Evolutionary conservation across 2,329 filamentous ascomycete genomes (phyloP), one percentile per base, ranked within the genome.

Genomic region (Aspergillus spinulosporus): DNA sequence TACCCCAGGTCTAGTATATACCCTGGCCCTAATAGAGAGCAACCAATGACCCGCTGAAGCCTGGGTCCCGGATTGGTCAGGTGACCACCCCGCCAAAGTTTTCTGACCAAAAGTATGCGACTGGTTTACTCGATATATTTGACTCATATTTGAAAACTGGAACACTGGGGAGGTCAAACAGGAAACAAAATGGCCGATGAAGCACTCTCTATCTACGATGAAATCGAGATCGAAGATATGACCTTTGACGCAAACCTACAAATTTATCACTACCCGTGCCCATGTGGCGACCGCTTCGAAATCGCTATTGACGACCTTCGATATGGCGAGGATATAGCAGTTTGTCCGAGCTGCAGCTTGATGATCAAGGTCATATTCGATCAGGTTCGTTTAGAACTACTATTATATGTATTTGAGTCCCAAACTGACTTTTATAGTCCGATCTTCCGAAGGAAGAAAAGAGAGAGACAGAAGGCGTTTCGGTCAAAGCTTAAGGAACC

Each of bases 181-280:
- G 7, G 11, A 31, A 7, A 31, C 43, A 77, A 64, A 55, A 87
- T 87, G 84, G 80, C 85, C 36, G 85, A 87, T 70, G 70, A 88
- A 62, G 81, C 84, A 52, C 75, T 88, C 56, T 86, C 88, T 64
- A 90, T 96, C 72, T 97, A 97, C 80, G 93, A 97, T 70, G 93
- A 97, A 76, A 93, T 97, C 75, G 93, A 97, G 74, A 97, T 97
- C 78, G 93, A 97, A 75, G 94, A 99, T 76, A 96, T 97, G 92
- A 94, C 89, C 68, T 97, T 85, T 73, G 92, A 97, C 74, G 78
- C 86, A 46, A 81, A 82, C 3, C 83, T 92, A 40, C 88, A 96
- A 73, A 88, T 96, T 66, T 99, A 96, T 79, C 89, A 93, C 77
- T 96, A 96, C 74, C 94, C 94, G 11, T 99, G 94, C 73, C 94